A percentile compares a stretch with the other conserved stretches of the same genome.
Conservation (phyloP, 2,329 filamentous ascomycete genomes). For the Diplocarpon rosae region DNA sequence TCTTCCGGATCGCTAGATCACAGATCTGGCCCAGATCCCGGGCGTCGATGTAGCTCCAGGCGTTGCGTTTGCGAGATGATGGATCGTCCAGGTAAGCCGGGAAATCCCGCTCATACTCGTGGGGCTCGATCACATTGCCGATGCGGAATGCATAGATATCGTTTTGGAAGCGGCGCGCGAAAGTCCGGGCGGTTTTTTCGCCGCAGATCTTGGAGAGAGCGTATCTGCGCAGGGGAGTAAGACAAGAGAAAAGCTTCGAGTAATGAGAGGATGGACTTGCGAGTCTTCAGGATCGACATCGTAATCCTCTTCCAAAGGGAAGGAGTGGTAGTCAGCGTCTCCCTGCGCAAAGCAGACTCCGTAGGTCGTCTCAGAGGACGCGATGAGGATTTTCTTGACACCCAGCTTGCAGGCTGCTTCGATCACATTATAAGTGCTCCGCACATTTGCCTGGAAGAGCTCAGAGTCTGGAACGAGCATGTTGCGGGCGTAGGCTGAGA, state of each 20-base stretch:
- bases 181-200: constrained; percentile 43
- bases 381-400: constrained; percentile 51
- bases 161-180: constrained; percentile 41
- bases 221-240: constrained; percentile 28
- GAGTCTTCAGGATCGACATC: constrained; percentile 40
- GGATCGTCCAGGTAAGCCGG: constrained; percentile 39
- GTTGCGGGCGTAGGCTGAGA: constrained; percentile 42
- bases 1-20: constrained; percentile 39
- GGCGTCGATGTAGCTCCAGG: constrained; percentile 53
- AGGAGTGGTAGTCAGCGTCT: constrained; percentile 41
- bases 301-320: constrained; percentile 47
- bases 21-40: constrained; percentile 52
- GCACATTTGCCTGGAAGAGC: constrained; percentile 44
- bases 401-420: constrained; percentile 52
- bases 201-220: constrained; percentile 48
- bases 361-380: constrained; percentile 48
- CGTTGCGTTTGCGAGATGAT: constrained; percentile 41
- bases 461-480: constrained; percentile 52
- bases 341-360: constrained; percentile 52
- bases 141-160: constrained; percentile 53
- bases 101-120: constrained; percentile 47
- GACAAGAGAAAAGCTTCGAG: neutral
- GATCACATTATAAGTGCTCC: constrained; percentile 49
- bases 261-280: constrained; percentile 1
- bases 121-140: constrained; percentile 49